A percentile compares a stretch with the other conserved stretches of the same genome.
phyloP scores from a whole-genome alignment of 106 monocot species.

The Dendrobium chrysotoxum region DNA sequence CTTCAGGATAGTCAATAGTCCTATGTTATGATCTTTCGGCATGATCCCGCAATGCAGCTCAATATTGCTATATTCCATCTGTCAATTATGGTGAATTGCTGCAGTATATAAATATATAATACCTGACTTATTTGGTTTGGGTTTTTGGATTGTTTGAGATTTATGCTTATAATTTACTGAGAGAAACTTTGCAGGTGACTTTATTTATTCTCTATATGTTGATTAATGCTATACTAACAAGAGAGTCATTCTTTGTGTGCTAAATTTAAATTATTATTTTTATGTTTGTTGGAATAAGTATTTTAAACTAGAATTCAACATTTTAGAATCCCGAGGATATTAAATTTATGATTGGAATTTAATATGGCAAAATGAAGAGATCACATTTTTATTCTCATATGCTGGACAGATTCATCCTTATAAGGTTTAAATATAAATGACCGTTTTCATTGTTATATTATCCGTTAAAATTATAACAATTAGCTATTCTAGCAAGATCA shows the following conservation, averaged over 20 bases:
- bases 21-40: background rate
- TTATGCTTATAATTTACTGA: background rate
- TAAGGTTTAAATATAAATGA: background rate
- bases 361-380: background rate
- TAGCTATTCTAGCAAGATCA: background rate
- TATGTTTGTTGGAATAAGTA: background rate
- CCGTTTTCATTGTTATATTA: background rate
- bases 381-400: background rate
- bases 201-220: constrained; percentile 4
- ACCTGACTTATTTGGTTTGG: background rate
- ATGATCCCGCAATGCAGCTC: background rate
- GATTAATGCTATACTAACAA: background rate
- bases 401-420: background rate
- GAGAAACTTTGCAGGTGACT: background rate
- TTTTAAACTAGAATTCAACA: background rate
- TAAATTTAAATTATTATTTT: background rate
- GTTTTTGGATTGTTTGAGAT: background rate
- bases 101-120: background rate
- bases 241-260: background rate
- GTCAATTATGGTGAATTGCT: background rate
- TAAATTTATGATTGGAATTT: background rate
- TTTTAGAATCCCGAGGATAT: background rate
- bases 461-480: background rate
- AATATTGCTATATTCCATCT: background rate
- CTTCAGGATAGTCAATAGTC: background rate